These are phyloP conservation scores for Magnusiomyces suaveolens DNA, from an alignment of 1,139 yeast species.

Conservation along the genomic window DNA sequence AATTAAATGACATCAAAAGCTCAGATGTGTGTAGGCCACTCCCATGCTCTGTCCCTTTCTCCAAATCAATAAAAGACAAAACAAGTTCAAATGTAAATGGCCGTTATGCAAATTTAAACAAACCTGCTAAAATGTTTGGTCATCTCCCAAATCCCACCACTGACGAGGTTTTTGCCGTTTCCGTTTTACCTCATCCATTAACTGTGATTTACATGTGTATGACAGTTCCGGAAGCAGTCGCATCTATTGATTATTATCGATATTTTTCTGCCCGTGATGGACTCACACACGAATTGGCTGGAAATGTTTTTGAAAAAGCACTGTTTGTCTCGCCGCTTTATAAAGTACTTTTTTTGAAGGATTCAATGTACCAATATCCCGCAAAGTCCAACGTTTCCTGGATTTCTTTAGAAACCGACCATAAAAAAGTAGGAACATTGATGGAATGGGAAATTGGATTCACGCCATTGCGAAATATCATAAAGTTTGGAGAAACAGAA, in stretches of 20 bases:
- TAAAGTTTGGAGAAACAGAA: neutral
- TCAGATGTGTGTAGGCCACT: conserved; percentile 6
- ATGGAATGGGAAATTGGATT: conserved; percentile 12
- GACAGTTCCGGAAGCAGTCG: neutral
- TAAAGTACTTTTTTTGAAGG: conserved; percentile 7
- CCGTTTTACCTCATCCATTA: conserved; percentile 7
- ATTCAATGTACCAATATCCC: conserved; percentile 8
- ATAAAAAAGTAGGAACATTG: neutral
- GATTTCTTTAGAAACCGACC: conserved; percentile 6
- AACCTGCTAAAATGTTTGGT: neutral
- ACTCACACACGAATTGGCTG: neutral
- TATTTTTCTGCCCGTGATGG: neutral
- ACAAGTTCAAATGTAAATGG: neutral
- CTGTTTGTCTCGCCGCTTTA: neutral
- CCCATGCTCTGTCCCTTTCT: neutral
- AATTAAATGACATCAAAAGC: conserved; percentile 2
- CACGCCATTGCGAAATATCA: neutral
- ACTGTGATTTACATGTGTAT: neutral
- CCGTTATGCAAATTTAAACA: neutral
- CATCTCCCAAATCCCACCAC: conserved; percentile 4
- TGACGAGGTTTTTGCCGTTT: conserved; percentile 3
- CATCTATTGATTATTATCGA: conserved; percentile 3
- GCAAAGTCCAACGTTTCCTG: conserved; percentile 8
- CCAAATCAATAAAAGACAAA: neutral
- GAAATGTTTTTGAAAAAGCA: conserved; percentile 1